Evolutionary conservation across 352 stramenopile species (phyloP).

Genomic region (Globisporangium splendens): DNA sequence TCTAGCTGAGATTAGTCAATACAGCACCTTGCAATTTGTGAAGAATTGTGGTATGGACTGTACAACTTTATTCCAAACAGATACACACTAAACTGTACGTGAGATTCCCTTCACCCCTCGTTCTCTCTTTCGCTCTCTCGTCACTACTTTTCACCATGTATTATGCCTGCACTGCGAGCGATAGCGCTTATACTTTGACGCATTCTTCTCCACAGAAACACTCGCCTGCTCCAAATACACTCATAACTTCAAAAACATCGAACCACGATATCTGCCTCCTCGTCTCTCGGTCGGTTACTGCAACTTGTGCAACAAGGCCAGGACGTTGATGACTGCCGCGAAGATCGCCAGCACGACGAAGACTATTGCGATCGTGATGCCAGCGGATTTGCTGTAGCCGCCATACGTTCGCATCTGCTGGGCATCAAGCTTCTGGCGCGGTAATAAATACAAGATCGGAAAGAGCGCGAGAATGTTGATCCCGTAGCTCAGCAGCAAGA

Average conservation of each 20-base stretch:
- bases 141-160: background rate
- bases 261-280: background rate
- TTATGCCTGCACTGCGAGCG: background rate
- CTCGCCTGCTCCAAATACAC: background rate
- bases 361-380: constrained; percentile 30
- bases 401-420: constrained; percentile 63
- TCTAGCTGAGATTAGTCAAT: too few species aligned
- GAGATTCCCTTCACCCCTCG: background rate
- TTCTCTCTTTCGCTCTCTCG: background rate
- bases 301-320: constrained; percentile 21
- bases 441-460: constrained; percentile 67
- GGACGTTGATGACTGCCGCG: constrained; percentile 37
- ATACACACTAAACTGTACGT: background rate
- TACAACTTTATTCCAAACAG: background rate
- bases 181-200: background rate
- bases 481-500: constrained; percentile 37
- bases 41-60: background rate
- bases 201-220: background rate
- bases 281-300: background rate
- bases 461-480: constrained; percentile 53
- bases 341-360: constrained; percentile 45
- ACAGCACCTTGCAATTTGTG: too few species aligned
- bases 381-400: constrained; percentile 34
- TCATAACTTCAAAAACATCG: background rate
- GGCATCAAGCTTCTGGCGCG: constrained; percentile 55